A percentile compares a stretch with the other conserved stretches of the same genome.
Evolutionary conservation across 306 rosid genomes (phyloP).

Genomic region (Prunus fruticosa): DNA sequence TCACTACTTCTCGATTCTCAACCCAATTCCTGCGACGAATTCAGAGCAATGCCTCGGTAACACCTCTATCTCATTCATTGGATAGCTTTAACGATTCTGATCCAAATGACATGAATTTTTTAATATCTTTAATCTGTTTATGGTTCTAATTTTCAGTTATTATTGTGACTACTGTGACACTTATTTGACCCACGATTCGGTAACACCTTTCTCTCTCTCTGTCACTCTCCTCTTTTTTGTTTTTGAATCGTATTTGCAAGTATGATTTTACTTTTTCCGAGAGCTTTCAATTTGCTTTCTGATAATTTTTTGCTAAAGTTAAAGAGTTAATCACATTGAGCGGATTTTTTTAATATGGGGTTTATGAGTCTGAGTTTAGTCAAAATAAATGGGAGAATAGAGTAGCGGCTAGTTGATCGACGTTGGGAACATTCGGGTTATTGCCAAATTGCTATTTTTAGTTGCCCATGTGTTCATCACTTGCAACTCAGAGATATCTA

Average conservation of each 20-base stretch:
- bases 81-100: background rate
- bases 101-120: background rate
- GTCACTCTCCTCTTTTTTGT: background rate
- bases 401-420: background rate
- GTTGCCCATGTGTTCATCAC: background rate
- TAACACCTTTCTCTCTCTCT: slow-evolving; percentile 16
- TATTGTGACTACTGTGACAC: slow-evolving; percentile 92
- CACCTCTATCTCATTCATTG: background rate
- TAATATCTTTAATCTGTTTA: background rate
- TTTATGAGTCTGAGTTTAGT: background rate
- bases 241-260: background rate
- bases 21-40: background rate
- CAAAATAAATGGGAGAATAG: background rate
- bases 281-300: background rate
- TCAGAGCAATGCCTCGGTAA: slow-evolving; percentile 26
- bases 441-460: background rate
- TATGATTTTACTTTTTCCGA: background rate
- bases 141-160: slow-evolving; percentile 40
- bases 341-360: no score
- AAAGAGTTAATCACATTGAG: background rate
- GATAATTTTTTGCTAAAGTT: background rate
- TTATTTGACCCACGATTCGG: slow-evolving; percentile 84
- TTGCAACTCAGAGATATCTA: background rate
- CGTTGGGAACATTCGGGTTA: background rate
- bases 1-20: background rate